Conservation (phyloP, 768 basidiomycete genomes). For the Rhodotorula taiwanensis region DNA sequence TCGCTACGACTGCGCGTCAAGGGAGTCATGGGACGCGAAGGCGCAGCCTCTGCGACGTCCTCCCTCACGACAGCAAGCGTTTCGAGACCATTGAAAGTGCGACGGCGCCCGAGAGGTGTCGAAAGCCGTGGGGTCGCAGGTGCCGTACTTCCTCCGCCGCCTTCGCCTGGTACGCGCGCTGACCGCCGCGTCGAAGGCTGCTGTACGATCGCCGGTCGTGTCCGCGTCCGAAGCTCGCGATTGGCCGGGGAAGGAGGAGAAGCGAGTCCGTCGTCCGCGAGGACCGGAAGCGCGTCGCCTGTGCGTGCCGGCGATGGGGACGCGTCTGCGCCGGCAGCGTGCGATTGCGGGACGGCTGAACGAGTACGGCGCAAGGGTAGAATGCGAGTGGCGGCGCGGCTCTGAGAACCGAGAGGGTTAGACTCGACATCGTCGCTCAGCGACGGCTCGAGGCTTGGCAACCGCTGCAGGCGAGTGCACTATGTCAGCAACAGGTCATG, state of each 20-base stretch:
- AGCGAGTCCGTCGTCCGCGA: background rate
- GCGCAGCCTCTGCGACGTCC: too few relatives aligned
- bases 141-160: too few relatives aligned
- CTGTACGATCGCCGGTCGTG: background rate
- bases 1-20: too few relatives aligned
- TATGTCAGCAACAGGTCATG: background rate
- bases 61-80: too few relatives aligned
- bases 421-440: background rate
- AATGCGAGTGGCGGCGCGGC: background rate
- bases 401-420: background rate
- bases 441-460: background rate
- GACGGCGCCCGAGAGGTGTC: too few relatives aligned
- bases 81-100: too few relatives aligned
- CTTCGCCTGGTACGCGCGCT: too few relatives aligned
- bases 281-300: background rate
- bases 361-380: conserved; percentile 15
- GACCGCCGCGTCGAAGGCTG: too few relatives aligned
- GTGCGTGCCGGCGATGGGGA: background rate
- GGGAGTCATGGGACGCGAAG: too few relatives aligned
- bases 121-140: too few relatives aligned
- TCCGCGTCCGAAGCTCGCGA: conserved; percentile 3
- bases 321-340: background rate
- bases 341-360: conserved; percentile 4
- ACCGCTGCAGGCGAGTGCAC: background rate
- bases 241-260: background rate